A percentile compares a stretch with the other conserved stretches of the same genome.
Conservation (phyloP, 2,329 filamentous ascomycete species). For the Didymella arachidicola region DNA sequence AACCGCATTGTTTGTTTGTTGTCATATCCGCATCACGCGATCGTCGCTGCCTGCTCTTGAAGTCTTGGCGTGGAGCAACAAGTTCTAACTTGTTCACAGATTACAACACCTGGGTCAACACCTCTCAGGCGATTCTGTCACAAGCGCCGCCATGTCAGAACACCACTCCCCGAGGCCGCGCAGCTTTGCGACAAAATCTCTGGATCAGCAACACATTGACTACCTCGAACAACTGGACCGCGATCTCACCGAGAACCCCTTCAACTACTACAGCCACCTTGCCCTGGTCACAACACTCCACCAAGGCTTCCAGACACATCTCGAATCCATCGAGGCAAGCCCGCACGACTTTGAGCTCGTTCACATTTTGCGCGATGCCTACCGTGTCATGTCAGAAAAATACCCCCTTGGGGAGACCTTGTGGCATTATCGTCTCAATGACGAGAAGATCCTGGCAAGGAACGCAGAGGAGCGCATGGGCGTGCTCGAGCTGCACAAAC, state of each 20-base stretch:
- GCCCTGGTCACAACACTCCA: slow-evolving; percentile 58
- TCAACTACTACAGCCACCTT: slow-evolving; percentile 59
- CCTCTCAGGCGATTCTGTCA: slow-evolving; percentile 54
- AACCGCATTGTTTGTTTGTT: not conserved
- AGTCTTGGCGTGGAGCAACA: slow-evolving; percentile 3
- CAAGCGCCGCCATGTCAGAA: slow-evolving; percentile 58
- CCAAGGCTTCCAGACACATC: slow-evolving; percentile 57
- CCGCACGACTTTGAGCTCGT: slow-evolving; percentile 56
- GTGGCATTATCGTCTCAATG: slow-evolving; percentile 80
- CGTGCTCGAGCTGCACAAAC: slow-evolving; percentile 75
- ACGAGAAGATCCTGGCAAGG: slow-evolving; percentile 68
- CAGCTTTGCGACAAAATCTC: slow-evolving; percentile 52
- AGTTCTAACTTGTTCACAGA: slow-evolving; percentile 19
- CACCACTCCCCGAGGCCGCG: slow-evolving; percentile 54
- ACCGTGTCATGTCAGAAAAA: slow-evolving; percentile 67
- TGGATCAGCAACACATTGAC: slow-evolving; percentile 55
- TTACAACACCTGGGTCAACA: slow-evolving; percentile 46
- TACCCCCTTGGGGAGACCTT: slow-evolving; percentile 77
- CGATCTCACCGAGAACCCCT: slow-evolving; percentile 56
- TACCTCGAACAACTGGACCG: slow-evolving; percentile 55
- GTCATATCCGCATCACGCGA: not conserved
- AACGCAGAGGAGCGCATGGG: slow-evolving; percentile 72
- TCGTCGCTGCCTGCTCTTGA: not conserved
- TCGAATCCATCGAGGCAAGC: slow-evolving; percentile 40
- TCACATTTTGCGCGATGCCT: slow-evolving; percentile 57